Percentiles rank a stretch among this genome's conserved stretches.
Conservation (phyloP, 352 stramenopile genomes). For the Phytophthora cajani region DNA sequence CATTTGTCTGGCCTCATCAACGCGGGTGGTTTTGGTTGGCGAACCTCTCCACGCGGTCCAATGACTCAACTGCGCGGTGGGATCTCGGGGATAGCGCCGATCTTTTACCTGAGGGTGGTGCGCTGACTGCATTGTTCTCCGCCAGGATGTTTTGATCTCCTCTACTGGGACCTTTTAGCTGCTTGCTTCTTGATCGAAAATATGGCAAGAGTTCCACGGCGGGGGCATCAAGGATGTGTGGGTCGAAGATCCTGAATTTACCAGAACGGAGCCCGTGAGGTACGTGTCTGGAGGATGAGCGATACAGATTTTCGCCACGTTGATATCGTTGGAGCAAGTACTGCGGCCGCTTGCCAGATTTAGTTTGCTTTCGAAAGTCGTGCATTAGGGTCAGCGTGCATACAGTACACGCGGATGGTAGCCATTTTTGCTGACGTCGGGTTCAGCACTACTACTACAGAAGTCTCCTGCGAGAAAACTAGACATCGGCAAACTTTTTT, state of each 20-base stretch:
- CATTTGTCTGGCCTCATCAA: conserved; percentile 18
- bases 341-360: conserved; percentile 6
- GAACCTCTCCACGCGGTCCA: not conserved
- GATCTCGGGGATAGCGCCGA: conserved; percentile 1
- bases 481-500: not conserved
- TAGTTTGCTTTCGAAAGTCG: conserved; percentile 25
- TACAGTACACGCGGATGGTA: not conserved
- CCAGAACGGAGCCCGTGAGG: conserved; percentile 7
- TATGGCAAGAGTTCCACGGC: not conserved
- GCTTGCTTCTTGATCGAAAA: not conserved
- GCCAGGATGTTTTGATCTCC: not conserved
- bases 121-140: conserved; percentile 10
- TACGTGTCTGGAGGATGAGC: not conserved
- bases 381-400: conserved; percentile 23
- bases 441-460: not conserved
- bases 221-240: not conserved
- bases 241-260: not conserved
- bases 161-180: not conserved
- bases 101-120: conserved; percentile 15
- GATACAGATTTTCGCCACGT: not conserved
- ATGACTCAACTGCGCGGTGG: not conserved
- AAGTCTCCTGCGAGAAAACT: not conserved
- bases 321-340: not conserved
- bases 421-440: conserved; percentile 3
- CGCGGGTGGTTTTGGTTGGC: no score